A percentile compares a stretch with the other conserved stretches of the same genome.
Conservation (phyloP, 345 rosid genomes). For the Rhizophora apiculata region DNA sequence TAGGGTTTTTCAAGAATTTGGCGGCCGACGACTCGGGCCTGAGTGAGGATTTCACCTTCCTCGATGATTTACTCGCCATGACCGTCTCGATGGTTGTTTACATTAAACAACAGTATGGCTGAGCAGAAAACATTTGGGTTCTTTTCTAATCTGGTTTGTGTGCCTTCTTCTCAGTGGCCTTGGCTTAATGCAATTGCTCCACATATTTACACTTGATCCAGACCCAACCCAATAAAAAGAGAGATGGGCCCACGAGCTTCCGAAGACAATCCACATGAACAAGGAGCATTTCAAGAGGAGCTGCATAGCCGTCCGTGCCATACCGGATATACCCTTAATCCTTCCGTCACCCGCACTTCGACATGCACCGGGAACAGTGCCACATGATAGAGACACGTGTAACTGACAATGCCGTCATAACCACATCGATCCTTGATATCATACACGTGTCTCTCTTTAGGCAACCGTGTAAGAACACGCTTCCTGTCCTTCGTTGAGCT, state of each 20-base stretch:
- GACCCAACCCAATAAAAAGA: too few species aligned
- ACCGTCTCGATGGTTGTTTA: background rate
- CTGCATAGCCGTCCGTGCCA: constrained; percentile 17
- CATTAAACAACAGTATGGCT: background rate
- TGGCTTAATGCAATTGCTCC: too few species aligned
- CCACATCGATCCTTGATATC: background rate
- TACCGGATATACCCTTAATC: background rate
- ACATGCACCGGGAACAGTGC: constrained; percentile 1
- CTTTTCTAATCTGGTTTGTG: too few species aligned
- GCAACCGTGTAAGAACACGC: background rate
- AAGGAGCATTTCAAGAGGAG: background rate
- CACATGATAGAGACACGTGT: constrained; percentile 11
- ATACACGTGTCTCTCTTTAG: constrained; percentile 2
- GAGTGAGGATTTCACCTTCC: constrained; percentile 25
- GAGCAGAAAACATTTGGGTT: background rate
- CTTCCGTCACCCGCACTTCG: background rate
- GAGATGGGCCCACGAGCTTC: background rate
- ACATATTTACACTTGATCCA: too few species aligned
- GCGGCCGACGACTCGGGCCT: constrained; percentile 16
- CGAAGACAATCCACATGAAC: too few species aligned
- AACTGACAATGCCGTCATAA: background rate
- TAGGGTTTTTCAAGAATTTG: constrained; percentile 32
- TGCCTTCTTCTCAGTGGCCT: too few species aligned
- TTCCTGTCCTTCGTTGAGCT: constrained; percentile 5
- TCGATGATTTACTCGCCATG: constrained; percentile 33